Evolutionary conservation across 2,329 filamentous ascomycete genomes (phyloP), one percentile per base, ranked within the genome.

Genomic region (Torrubiella hemipterigena): DNA sequence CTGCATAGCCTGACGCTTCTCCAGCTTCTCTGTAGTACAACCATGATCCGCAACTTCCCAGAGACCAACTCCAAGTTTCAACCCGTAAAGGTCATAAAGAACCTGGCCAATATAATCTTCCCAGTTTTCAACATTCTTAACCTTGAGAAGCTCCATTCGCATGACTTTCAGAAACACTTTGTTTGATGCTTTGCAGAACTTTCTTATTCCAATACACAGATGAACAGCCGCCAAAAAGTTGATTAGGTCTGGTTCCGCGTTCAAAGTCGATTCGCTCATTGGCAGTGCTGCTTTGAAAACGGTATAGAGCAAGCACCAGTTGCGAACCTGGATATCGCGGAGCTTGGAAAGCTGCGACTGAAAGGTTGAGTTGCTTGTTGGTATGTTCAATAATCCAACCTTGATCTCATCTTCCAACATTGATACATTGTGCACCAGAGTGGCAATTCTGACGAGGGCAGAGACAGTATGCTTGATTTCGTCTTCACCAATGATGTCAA

Each of bases 101-200:
- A 93, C 77, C 49, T 93, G 86, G 7, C 81, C 80, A 12, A 96
- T 69, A 47, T 96, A 87, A 41, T 79, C 76, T 45, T 94, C 86
- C 63, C 81, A 86, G 42, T 83, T 83, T 35, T 87, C 77, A 18
- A 87, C 71, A 30, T 81, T 73, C 40, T 77, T 73, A 43, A 89
- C 67, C 29, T 76, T 75, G 17, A 93, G 65, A 27, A 96, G 66
- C 49, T 98, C 91, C 6, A 82, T 69, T 34, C 87, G 89, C 61
- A 91, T 80, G 53, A 95, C 72, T 49, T 86, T 87, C 17, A 96
- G 66, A 55, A 98, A 91, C 13, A 84, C 73, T 49, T 91, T 89
- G 49, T 86, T 84, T 1, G 84, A 83, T 4, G 73, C 67, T 47
- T 84, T 89, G 66, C 87, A 96, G 52, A 81, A 82, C 39, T 81